phyloP scores from a whole-genome alignment of 2,329 filamentous ascomycete genomes.

The Ilyonectria robusta region DNA sequence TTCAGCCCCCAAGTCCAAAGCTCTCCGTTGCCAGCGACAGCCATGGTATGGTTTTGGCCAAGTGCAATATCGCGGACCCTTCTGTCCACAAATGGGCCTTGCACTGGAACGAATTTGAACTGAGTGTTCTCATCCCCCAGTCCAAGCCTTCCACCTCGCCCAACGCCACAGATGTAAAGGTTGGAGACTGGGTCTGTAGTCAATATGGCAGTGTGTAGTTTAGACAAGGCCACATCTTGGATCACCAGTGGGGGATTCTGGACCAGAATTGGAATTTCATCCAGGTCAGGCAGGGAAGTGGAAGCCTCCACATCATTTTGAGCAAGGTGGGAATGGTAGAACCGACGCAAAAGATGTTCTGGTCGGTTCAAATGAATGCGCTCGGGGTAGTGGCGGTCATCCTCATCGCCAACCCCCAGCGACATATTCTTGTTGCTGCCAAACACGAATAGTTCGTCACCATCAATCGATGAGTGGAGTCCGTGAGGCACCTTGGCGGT shows the following conservation, averaged over 20 bases:
- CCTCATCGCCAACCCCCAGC: constrained; percentile 93
- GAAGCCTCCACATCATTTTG: constrained; percentile 55
- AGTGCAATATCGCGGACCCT: constrained; percentile 84
- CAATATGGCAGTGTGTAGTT: constrained; percentile 90
- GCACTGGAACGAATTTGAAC: constrained; percentile 87
- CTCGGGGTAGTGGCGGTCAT: constrained; percentile 94
- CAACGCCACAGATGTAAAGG: constrained; percentile 92
- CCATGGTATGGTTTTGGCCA: constrained; percentile 92
- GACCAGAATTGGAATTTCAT: constrained; percentile 80
- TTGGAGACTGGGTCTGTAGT: constrained; percentile 92
- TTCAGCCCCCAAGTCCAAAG: constrained; percentile 97
- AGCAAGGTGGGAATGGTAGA: constrained; percentile 78
- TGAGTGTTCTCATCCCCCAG: constrained; percentile 91
- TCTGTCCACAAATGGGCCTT: constrained; percentile 81
- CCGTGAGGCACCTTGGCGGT: constrained; percentile 35
- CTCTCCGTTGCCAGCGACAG: constrained; percentile 87
- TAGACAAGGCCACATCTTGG: constrained; percentile 88
- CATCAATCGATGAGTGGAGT: constrained; percentile 53
- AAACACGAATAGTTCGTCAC: constrained; percentile 93
- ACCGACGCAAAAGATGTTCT: constrained; percentile 80
- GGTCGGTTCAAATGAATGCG: constrained; percentile 83
- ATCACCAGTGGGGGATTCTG: constrained; percentile 80
- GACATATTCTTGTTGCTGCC: constrained; percentile 97
- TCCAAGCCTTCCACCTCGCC: constrained; percentile 89
- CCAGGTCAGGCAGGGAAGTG: constrained; percentile 49